Percentiles rank a stretch among this genome's conserved stretches.
These are phyloP conservation scores for Pholiota molesta DNA, from an alignment of 768 basidiomycete genomes.

Conservation along the genomic window DNA sequence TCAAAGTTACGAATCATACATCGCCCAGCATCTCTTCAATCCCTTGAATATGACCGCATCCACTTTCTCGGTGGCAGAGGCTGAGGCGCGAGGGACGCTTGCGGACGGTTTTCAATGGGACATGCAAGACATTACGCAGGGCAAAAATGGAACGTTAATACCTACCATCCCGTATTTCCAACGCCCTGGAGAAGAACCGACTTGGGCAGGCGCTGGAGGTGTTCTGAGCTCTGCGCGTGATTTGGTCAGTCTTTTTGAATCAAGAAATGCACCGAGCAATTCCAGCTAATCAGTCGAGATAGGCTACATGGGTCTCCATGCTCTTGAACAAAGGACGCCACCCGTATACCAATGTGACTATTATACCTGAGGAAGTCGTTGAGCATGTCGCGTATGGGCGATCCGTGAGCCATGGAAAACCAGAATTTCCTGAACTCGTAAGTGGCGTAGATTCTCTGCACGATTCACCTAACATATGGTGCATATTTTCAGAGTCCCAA, in stretches of 20 bases:
- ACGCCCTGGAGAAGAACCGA: slow-evolving; percentile 39
- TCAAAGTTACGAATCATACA: slow-evolving; percentile 42
- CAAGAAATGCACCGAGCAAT: not conserved
- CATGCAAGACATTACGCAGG: slow-evolving; percentile 33
- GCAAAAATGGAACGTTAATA: slow-evolving; percentile 33
- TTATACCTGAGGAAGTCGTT: slow-evolving; percentile 38
- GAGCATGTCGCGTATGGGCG: slow-evolving; percentile 39
- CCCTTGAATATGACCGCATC: slow-evolving; percentile 43
- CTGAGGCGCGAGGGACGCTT: slow-evolving; percentile 33
- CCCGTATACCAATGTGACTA: slow-evolving; percentile 37
- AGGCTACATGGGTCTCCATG: slow-evolving; percentile 42
- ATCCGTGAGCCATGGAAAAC: slow-evolving; percentile 35
- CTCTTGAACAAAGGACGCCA: slow-evolving; percentile 42
- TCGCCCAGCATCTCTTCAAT: slow-evolving; percentile 38
- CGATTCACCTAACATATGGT: not conserved
- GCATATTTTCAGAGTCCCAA: slow-evolving; percentile 33
- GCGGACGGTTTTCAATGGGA: slow-evolving; percentile 41
- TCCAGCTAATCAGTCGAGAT: not conserved
- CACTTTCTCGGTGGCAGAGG: slow-evolving; percentile 41
- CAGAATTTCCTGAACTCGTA: slow-evolving; percentile 39
- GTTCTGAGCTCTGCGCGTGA: slow-evolving; percentile 42
- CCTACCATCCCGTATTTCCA: slow-evolving; percentile 43
- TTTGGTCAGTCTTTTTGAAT: slow-evolving; percentile 30
- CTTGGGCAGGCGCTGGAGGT: slow-evolving; percentile 47
- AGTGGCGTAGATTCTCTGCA: slow-evolving; percentile 4